These are phyloP conservation scores for Jamesozyma lodderae DNA, from an alignment of 805 yeast genomes.

Conservation along the genomic window DNA sequence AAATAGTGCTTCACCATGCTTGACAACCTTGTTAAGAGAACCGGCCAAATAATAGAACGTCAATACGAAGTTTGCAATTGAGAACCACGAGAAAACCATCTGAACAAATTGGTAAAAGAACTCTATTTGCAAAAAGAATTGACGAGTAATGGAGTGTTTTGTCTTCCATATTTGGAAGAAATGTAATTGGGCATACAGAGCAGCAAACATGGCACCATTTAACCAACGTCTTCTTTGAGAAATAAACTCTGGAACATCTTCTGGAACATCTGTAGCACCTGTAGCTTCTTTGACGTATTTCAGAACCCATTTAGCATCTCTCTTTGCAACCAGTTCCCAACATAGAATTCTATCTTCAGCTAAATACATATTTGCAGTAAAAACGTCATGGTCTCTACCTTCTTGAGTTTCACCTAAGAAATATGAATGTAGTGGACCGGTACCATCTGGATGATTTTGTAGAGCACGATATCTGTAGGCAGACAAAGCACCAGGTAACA, in stretches of 20 bases:
- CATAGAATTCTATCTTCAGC: slow-evolving; percentile 96
- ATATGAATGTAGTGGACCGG: slow-evolving; percentile 83
- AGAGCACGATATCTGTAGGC: slow-evolving; percentile 89
- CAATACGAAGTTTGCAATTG: slow-evolving; percentile 83
- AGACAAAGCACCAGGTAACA: slow-evolving; percentile 90
- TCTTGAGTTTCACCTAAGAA: slow-evolving; percentile 78
- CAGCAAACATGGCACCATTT: slow-evolving; percentile 96
- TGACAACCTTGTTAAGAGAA: slow-evolving; percentile 49
- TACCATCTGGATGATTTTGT: slow-evolving; percentile 76
- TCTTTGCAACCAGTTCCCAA: slow-evolving; percentile 91
- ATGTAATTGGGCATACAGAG: slow-evolving; percentile 77
- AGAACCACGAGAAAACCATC: slow-evolving; percentile 81
- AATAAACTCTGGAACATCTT: slow-evolving; percentile 84
- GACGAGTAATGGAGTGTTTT: slow-evolving; percentile 73
- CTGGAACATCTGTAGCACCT: slow-evolving; percentile 97
- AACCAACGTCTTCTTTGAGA: slow-evolving; percentile 97
- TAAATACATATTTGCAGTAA: slow-evolving; percentile 91
- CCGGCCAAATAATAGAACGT: slow-evolving; percentile 92
- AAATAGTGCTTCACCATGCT: slow-evolving; percentile 72
- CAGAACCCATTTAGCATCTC: slow-evolving; percentile 74
- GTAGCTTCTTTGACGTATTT: slow-evolving; percentile 87
- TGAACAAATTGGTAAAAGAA: slow-evolving; percentile 79
- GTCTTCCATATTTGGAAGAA: slow-evolving; percentile 85
- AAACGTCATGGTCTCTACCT: slow-evolving; percentile 59
- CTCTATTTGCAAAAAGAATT: slow-evolving; percentile 74